A percentile compares a stretch with the other conserved stretches of the same genome.
phyloP scores from a whole-genome alignment of 179 eudicot genomes.

The Silene coronaria region DNA sequence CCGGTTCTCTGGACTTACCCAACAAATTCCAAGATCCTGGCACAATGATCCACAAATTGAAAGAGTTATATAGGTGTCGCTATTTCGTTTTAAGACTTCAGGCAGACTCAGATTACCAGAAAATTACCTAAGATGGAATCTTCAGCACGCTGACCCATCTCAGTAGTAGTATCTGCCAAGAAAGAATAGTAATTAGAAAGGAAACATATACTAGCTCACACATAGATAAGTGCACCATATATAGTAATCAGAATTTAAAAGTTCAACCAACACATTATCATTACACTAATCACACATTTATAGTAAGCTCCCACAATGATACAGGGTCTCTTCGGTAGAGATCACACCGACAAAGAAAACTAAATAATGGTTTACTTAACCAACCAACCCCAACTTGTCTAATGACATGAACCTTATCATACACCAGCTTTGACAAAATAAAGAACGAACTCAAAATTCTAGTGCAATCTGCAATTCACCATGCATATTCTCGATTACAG shows the following conservation, averaged over 20 bases:
- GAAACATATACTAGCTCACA: not conserved
- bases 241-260: not conserved
- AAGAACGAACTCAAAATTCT: not conserved
- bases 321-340: not conserved
- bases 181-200: not conserved
- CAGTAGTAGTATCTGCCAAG: slow-evolving; percentile 29
- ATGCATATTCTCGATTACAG: not conserved
- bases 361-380: not conserved
- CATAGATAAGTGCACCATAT: not conserved
- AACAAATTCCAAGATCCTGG: slow-evolving; percentile 37
- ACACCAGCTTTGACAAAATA: slow-evolving; percentile 6
- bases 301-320: not conserved
- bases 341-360: slow-evolving; percentile 6
- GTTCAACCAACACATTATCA: not conserved
- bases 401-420: not conserved
- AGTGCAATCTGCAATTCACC: slow-evolving; percentile 6
- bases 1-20: slow-evolving; percentile 33
- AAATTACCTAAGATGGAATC: slow-evolving; percentile 35
- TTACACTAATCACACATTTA: not conserved
- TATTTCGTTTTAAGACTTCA: not conserved
- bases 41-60: slow-evolving; percentile 14
- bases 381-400: not conserved
- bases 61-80: not conserved
- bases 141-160: slow-evolving; percentile 36
- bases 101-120: not conserved